These are phyloP conservation scores for Hygrocybe punicea DNA, from an alignment of 768 basidiomycete genomes.

Conservation along the genomic window DNA sequence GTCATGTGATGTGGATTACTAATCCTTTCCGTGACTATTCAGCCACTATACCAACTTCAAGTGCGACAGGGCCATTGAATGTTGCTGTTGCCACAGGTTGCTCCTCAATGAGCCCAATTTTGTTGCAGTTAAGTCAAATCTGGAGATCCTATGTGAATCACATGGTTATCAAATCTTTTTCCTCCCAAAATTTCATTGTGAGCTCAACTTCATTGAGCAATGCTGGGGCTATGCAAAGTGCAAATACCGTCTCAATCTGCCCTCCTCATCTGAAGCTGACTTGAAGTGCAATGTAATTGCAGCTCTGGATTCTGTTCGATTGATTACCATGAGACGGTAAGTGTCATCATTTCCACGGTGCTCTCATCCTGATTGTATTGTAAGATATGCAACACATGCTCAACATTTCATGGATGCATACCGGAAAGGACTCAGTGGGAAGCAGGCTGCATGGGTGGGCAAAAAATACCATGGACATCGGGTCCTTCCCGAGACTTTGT, in stretches of 20 bases:
- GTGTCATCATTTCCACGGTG: conserved; percentile 1
- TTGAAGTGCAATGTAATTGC: conserved; percentile 10
- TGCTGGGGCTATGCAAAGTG: conserved; percentile 31
- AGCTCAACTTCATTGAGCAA: conserved; percentile 20
- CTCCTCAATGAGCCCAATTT: conserved; percentile 37
- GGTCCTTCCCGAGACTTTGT: conserved; percentile 13
- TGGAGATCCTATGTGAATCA: conserved; percentile 21
- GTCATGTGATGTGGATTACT: too few relatives aligned
- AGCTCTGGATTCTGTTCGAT: conserved; percentile 7
- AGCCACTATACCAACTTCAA: too few relatives aligned
- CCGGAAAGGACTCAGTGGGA: conserved; percentile 15
- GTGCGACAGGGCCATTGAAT: too few relatives aligned
- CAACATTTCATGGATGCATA: conserved; percentile 22
- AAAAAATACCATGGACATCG: conserved; percentile 23
- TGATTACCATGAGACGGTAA: neutral
- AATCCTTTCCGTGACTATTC: too few relatives aligned
- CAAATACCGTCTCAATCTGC: conserved; percentile 17
- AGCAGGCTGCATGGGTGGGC: conserved; percentile 22
- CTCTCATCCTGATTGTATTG: neutral
- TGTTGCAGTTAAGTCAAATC: conserved; percentile 16
- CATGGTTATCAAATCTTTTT: conserved; percentile 27
- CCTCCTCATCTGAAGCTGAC: conserved; percentile 2
- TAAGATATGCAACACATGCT: conserved; percentile 4
- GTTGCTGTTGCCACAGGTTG: conserved; percentile 13
- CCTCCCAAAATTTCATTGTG: conserved; percentile 30